Evolutionary conservation across 352 stramenopile genomes (phyloP).

Genomic region (Pythium aristosporum): DNA sequence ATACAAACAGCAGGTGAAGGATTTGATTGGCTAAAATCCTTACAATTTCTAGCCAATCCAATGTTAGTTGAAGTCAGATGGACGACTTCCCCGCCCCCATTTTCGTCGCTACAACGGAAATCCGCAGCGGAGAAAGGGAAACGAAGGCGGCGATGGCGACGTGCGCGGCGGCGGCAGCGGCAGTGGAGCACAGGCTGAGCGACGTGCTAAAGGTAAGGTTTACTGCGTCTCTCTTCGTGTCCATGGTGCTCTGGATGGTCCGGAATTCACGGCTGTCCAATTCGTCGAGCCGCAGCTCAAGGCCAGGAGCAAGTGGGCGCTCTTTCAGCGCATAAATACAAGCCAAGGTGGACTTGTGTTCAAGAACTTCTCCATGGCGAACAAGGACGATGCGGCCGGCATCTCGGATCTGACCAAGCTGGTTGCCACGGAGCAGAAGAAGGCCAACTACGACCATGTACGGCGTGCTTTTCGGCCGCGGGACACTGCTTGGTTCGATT

Average conservation of each 20-base stretch:
- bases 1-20: background rate
- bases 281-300: slow-evolving; percentile 6
- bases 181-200: slow-evolving; percentile 7
- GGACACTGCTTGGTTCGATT: background rate
- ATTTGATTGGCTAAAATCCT: slow-evolving; percentile 17
- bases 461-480: background rate
- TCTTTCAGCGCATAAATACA: slow-evolving; percentile 11
- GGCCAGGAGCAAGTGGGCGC: slow-evolving; percentile 5
- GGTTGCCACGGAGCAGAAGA: slow-evolving; percentile 23
- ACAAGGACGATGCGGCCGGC: slow-evolving; percentile 11
- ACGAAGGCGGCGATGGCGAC: background rate
- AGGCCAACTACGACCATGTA: slow-evolving; percentile 27
- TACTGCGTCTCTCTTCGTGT: background rate
- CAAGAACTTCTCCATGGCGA: slow-evolving; percentile 6
- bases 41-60: slow-evolving; percentile 5
- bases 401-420: slow-evolving; percentile 21
- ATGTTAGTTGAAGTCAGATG: slow-evolving; percentile 23
- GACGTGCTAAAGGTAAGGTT: slow-evolving; percentile 20
- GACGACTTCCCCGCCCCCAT: slow-evolving; percentile 3
- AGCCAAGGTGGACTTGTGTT: slow-evolving; percentile 1
- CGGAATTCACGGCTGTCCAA: background rate
- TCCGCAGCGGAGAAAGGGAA: background rate
- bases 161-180: background rate
- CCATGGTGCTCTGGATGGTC: background rate
- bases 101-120: slow-evolving; percentile 12